Evolutionary conservation across 352 stramenopile genomes (phyloP), one percentile per base, ranked within the genome.

Genomic region (Phytophthora pisi): DNA sequence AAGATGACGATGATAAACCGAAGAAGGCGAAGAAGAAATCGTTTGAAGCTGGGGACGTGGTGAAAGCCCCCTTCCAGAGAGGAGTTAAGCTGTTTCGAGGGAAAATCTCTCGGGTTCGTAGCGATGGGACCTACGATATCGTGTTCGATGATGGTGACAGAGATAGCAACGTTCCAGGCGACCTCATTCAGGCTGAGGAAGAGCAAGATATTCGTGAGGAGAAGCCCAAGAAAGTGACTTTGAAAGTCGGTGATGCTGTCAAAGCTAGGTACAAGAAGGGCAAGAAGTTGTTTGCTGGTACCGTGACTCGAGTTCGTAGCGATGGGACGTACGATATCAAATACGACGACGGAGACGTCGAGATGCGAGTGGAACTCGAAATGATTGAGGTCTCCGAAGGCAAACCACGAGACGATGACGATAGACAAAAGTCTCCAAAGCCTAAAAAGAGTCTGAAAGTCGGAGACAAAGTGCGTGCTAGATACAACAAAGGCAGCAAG

Each of bases 321-420:
- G 75, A 93, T 60, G 83, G 78, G 18, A 91, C 81, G 6, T 91
- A 78, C 36, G 86, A 94, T 43, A 70, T 96, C 23, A 68, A 85
- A 57, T 91, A 88, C 18, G 83, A 89, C n/a, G 66, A 92, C 30
- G 79, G 78, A 15, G 75, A 86, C n/a, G 52, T 71, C 2, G 81
- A 84, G 57, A 82, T 66, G 26, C 58, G 46, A 1, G 75, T 81
- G 2, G 59, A 61, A 3, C 52, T 63, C 18, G 51, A 69, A 0
- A 62, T 69, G 38, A 77, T 82, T 40, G 67, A 79, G 42, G 43
- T 61, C 43, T n/a, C 51, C 0, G 64, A 76, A 3, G 45, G 8
- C 2, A 66, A 54, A 30, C 64, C 53, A 16, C 23, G 9, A 18
- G 26, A 62, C 0, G 51, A 64, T 5, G 31, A 59, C n/a, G 42